Percentiles rank a stretch among this genome's conserved stretches.
phyloP scores from a whole-genome alignment of 2,329 filamentous ascomycete genomes.

The Dendrostoma leiphaemia region DNA sequence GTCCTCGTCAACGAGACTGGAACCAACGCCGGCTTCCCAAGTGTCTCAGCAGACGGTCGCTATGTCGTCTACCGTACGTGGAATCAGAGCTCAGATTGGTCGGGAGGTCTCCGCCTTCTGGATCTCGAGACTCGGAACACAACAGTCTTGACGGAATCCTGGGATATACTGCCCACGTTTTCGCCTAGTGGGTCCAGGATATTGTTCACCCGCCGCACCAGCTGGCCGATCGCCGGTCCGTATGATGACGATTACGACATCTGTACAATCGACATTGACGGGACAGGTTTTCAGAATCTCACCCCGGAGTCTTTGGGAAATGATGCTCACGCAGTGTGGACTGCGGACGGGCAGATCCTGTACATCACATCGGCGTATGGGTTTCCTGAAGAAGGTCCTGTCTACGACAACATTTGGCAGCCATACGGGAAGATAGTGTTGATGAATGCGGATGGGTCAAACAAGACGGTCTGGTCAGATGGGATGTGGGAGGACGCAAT shows the following conservation, averaged over 20 bases:
- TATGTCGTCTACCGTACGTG: constrained; percentile 33
- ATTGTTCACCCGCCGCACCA: constrained; percentile 35
- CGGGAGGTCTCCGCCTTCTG: constrained; percentile 31
- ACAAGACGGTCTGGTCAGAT: constrained; percentile 27
- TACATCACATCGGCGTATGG: constrained; percentile 40
- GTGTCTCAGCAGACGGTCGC: constrained; percentile 33
- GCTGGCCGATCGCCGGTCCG: neutral
- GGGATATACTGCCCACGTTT: constrained; percentile 37
- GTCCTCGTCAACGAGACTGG: constrained; percentile 29
- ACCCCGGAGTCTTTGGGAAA: constrained; percentile 33
- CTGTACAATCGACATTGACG: constrained; percentile 39
- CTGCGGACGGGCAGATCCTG: constrained; percentile 37
- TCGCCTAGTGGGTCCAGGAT: constrained; percentile 36
- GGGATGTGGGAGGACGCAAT: constrained; percentile 31
- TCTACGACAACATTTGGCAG: constrained; percentile 42
- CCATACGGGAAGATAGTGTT: constrained; percentile 41
- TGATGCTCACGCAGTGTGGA: constrained; percentile 43
- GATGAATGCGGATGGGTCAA: constrained; percentile 38
- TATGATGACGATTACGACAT: constrained; percentile 33
- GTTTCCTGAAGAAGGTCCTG: constrained; percentile 37
- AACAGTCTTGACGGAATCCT: constrained; percentile 30
- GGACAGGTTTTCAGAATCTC: constrained; percentile 32
- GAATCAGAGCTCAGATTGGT: constrained; percentile 12
- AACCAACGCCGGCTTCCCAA: constrained; percentile 37
- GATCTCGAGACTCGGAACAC: constrained; percentile 23